Conservation (phyloP, 345 rosid genomes). For the Boechera retrofracta region DNA sequence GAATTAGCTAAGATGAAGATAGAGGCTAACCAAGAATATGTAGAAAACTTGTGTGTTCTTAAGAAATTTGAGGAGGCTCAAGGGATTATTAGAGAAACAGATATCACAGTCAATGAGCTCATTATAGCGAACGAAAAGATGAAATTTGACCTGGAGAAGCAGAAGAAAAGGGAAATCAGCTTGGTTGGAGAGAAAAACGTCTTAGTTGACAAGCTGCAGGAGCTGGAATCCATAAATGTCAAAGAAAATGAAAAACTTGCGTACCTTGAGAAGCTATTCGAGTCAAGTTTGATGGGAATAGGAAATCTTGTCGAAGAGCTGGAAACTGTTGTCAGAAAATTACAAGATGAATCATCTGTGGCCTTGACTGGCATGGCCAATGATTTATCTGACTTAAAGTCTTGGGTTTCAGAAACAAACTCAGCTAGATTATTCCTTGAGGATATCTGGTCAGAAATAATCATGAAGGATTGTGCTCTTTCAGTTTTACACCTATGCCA, state of each 20-base stretch:
- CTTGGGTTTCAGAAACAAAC: slow-evolving; percentile 61
- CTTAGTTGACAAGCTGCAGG: slow-evolving; percentile 58
- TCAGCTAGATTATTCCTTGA: slow-evolving; percentile 71
- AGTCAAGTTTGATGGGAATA: slow-evolving; percentile 58
- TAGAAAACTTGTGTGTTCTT: slow-evolving; percentile 67
- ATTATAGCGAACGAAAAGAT: slow-evolving; percentile 72
- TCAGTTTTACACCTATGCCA: slow-evolving; percentile 91
- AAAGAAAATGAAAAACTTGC: slow-evolving; percentile 61
- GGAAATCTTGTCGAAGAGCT: slow-evolving; percentile 61
- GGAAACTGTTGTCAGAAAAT: slow-evolving; percentile 56
- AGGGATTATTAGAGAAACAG: slow-evolving; percentile 81
- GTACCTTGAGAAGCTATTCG: slow-evolving; percentile 66
- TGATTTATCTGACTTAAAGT: slow-evolving; percentile 59
- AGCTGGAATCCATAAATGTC: slow-evolving; percentile 58
- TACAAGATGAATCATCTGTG: slow-evolving; percentile 55
- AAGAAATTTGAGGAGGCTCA: slow-evolving; percentile 94
- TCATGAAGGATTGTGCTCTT: slow-evolving; percentile 85
- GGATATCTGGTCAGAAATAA: slow-evolving; percentile 93
- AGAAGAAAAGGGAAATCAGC: slow-evolving; percentile 52
- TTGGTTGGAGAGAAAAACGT: slow-evolving; percentile 62
- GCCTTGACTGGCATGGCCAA: slow-evolving; percentile 50
- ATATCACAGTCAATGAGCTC: slow-evolving; percentile 77
- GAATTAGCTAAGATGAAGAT: slow-evolving; percentile 76
- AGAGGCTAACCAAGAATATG: slow-evolving; percentile 64
- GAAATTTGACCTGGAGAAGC: slow-evolving; percentile 69